Conservation (phyloP, 768 basidiomycete species). For the Hysterangium stoloniferum region DNA sequence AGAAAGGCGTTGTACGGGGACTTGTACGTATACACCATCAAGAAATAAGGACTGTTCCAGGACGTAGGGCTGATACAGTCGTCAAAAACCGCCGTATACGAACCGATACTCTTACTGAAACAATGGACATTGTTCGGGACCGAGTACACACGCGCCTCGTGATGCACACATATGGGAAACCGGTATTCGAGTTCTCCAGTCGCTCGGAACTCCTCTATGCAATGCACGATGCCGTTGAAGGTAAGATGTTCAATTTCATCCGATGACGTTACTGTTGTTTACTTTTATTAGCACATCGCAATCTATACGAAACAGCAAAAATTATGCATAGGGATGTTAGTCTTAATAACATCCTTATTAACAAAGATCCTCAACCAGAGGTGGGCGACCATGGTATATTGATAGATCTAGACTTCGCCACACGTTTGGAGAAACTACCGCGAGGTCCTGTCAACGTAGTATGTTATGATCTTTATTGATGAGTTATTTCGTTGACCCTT, state of each 20-base stretch:
- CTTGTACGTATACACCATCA: constrained; percentile 1
- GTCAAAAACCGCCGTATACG: constrained; percentile 2
- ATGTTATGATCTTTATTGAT: neutral
- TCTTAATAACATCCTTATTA: neutral
- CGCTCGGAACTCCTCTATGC: constrained; percentile 2
- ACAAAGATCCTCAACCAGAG: neutral
- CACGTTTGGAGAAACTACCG: neutral
- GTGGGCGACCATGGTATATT: neutral
- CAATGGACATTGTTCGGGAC: neutral
- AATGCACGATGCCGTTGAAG: neutral
- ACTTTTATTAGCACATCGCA: neutral
- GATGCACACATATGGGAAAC: constrained; percentile 5
- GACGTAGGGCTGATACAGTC: neutral
- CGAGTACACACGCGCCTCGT: constrained; percentile 2
- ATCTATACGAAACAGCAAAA: neutral
- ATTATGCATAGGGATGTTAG: constrained; percentile 9
- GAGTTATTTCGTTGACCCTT: neutral
- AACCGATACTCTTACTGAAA: neutral
- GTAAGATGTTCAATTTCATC: neutral
- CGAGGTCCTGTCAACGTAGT: neutral
- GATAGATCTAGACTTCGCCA: constrained; percentile 8
- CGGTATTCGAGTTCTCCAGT: neutral
- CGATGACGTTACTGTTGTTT: neutral
- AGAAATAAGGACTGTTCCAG: neutral
- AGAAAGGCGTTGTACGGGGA: neutral